These are phyloP conservation scores for Penicillium tannophilum DNA, from an alignment of 495 filamentous ascomycete genomes.

Conservation along the genomic window DNA sequence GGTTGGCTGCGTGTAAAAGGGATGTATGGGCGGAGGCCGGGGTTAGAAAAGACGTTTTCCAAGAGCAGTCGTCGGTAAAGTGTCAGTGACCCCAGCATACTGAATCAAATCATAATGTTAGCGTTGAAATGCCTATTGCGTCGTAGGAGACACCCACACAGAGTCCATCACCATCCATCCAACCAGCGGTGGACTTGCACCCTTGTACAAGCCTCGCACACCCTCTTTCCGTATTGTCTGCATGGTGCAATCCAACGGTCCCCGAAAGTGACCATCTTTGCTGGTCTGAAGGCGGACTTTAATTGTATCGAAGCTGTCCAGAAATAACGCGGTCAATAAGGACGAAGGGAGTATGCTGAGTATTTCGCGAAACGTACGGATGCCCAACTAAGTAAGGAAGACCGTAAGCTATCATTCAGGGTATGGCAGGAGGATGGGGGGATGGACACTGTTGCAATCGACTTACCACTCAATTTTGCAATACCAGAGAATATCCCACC, in stretches of 20 bases:
- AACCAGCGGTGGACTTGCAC: constrained; percentile 81
- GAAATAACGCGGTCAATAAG: constrained; percentile 12
- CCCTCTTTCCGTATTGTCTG: constrained; percentile 83
- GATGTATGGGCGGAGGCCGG: constrained; percentile 42
- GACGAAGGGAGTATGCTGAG: background rate
- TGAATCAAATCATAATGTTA: constrained; percentile 21
- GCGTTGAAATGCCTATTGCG: background rate
- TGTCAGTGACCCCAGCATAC: constrained; percentile 89
- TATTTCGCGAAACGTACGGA: constrained; percentile 46
- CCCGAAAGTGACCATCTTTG: constrained; percentile 70
- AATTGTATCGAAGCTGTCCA: constrained; percentile 80
- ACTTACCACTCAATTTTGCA: constrained; percentile 80
- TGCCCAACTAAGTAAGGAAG: constrained; percentile 56
- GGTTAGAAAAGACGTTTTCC: constrained; percentile 72
- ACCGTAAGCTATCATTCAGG: background rate
- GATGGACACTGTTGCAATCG: background rate
- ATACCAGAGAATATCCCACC: constrained; percentile 93
- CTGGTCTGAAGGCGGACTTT: constrained; percentile 97
- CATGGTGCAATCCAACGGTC: constrained; percentile 82
- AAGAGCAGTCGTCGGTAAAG: constrained; percentile 82
- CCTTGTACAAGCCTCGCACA: constrained; percentile 80
- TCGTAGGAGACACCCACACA: constrained; percentile 48
- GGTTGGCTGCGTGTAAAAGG: constrained; percentile 35
- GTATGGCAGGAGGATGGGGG: too few relatives aligned
- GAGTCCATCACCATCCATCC: constrained; percentile 99